Evolutionary conservation across 1,139 yeast species (phyloP), one percentile per base, ranked within the genome.

Genomic region (Suhomyces taliae): DNA sequence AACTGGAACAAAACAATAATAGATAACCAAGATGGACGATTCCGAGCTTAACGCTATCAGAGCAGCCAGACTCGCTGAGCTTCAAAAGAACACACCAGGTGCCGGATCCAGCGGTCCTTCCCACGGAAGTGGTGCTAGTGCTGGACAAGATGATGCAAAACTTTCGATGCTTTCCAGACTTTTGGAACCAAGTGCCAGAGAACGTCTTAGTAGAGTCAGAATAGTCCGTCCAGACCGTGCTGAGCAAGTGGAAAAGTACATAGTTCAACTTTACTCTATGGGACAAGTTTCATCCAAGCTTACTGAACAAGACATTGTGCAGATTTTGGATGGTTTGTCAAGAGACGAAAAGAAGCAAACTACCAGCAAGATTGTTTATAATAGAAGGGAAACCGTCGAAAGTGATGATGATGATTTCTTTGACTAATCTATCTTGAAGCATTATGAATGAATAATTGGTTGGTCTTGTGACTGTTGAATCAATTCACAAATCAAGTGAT

Each of bases 221-320:
- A 81, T 93, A 60, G 99, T 93, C 37, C 80, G 93, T 60, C 95
- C 95, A 2, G 98, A 93, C 48, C 76, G 98, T 45, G 98, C 96
- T 1, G 79, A 81, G 42, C 88, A 89, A 6, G 97, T 91, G n/a
- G 98, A 93, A 61, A 84, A 85, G 53, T 82, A 91, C 60, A 69
- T 93, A 41, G 67, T 87, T 34, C 81, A 84, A 56, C 69, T 91
- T 65, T 88, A 85, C n/a, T 81, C 83, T 46, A 76, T 86, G 58
- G 98, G 98, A 1, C 89, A 87, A 50, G 72, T 91, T 39, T 76
- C 82, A 45, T 78, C 83, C 51, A 88, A 89, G 62, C 74, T 93
- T 34, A 72, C 78, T 6, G 99, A 93, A 62, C 74, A 78, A 36
- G 97, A 90, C 54, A 78, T 93, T 49, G 96, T 90, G 29, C 85